Evolutionary conservation across 345 rosid species (phyloP), one percentile per base, ranked within the genome.

Genomic region (Iberis pinnata): DNA sequence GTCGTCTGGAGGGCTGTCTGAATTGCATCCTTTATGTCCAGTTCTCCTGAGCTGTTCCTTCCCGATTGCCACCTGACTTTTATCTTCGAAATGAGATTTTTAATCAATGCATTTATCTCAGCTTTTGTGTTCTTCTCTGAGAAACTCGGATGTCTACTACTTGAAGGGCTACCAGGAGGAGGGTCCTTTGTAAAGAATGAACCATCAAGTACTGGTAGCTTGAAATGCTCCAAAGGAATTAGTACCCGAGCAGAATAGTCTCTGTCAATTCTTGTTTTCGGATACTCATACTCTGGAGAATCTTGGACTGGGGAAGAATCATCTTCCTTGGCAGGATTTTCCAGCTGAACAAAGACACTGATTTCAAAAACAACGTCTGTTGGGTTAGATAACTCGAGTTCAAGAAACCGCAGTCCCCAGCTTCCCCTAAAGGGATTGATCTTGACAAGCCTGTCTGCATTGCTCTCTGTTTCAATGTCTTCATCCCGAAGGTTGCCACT

Each of bases 11-110:
- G 94, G 4, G 96, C 97, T 43, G 88, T 75, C 68, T 79, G 90
- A 64, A 88, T 77, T 53, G 96, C 87, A 58, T 93, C 95, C 70
- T 79, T 88, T 55, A 86, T 86, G 68, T 86, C 86, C 71, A 93
- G 56, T 65, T 88, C 95, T 38, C 99, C 96, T 0, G 80, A 88
- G 84, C 99, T 86, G 76, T 84, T 88, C 63, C 88, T 76, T 43
- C 99, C 97, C 7, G 99, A 88, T 42, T 80, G 90, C 97, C 99
- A 93, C 59, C 86, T 70, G 35, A 88, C 92, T 68, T 88, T 93
- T 74, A 93, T 93, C 67, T 82, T 80, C 12, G 99, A 88, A 45
- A 80, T 80, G 51, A 88, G 79, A 67, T 80, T 83, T 64, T 82
- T 89, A 50, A 93, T 83, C 39, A 89, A 76, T 58, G 89, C 83